These are phyloP conservation scores for Globisporangium takayamanum DNA, from an alignment of 352 stramenopile genomes.

Conservation along the genomic window DNA sequence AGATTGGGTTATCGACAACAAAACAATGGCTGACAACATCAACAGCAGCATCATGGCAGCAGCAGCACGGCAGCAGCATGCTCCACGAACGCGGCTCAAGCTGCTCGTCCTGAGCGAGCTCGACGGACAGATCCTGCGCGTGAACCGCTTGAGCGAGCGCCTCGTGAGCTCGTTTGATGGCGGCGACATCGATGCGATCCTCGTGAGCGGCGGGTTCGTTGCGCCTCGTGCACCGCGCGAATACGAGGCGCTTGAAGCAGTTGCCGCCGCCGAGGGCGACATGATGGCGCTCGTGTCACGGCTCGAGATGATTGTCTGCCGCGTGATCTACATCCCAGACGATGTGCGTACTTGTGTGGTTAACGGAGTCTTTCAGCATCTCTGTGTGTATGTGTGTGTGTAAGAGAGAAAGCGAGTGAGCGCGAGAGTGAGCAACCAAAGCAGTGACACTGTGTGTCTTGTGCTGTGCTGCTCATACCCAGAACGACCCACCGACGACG, in stretches of 20 bases:
- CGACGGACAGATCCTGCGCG: slow-evolving; percentile 46
- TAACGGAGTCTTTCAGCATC: neutral
- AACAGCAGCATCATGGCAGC: neutral
- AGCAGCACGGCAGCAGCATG: neutral
- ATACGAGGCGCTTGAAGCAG: slow-evolving; percentile 50
- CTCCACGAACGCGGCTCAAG: slow-evolving; percentile 32
- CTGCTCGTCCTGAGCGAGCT: slow-evolving; percentile 73
- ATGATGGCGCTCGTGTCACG: slow-evolving; percentile 86
- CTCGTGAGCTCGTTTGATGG: slow-evolving; percentile 59
- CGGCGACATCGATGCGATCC: slow-evolving; percentile 63
- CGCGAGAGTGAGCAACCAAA: too few relatives aligned
- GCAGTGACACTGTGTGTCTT: neutral
- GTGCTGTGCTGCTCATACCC: neutral
- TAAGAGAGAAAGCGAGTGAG: neutral
- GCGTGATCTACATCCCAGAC: slow-evolving; percentile 74
- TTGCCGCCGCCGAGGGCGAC: slow-evolving; percentile 77
- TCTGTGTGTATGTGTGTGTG: neutral
- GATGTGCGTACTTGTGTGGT: slow-evolving; percentile 26
- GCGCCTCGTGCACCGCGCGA: slow-evolving; percentile 29
- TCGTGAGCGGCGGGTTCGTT: slow-evolving; percentile 67
- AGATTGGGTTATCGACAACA: neutral
- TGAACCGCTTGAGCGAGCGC: slow-evolving; percentile 76
- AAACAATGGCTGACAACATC: neutral
- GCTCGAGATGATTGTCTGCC: slow-evolving; percentile 84
- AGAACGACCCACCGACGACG: slow-evolving; percentile 80